Percentiles rank a stretch among this genome's conserved stretches.
Evolutionary conservation across 1,139 yeast species (phyloP).

Genomic region (Yamadazyma triangularis): DNA sequence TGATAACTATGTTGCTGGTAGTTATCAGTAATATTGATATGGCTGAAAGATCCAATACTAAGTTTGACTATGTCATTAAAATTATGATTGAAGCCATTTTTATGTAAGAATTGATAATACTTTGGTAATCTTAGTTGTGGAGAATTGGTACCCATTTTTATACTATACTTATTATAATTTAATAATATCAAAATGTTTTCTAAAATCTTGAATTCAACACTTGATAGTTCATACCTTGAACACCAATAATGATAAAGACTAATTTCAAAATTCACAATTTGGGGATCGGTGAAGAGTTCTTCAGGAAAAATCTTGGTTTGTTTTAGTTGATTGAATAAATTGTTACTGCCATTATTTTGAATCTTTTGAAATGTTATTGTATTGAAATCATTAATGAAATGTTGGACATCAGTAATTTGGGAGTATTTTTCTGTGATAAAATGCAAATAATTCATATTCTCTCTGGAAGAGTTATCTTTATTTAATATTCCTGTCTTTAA

Average conservation of each 20-base stretch:
- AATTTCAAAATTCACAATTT: neutral
- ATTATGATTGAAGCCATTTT: constrained; percentile 2
- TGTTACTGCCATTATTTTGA: too few relatives aligned
- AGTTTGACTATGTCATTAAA: neutral
- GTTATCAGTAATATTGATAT: neutral
- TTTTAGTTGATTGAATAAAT: too few relatives aligned
- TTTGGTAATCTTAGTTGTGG: constrained; percentile 24
- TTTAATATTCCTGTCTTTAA: neutral
- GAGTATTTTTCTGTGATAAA: neutral
- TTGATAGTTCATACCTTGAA: constrained; percentile 1
- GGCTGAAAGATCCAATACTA: neutral
- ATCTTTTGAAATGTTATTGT: neutral
- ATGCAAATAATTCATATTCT: neutral
- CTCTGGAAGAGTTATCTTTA: neutral
- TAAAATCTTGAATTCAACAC: constrained; percentile 14
- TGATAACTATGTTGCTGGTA: neutral
- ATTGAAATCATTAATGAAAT: too few relatives aligned
- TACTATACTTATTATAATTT: constrained; percentile 9
- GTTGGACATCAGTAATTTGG: too few relatives aligned
- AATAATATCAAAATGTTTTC: constrained; percentile 17
- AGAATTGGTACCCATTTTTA: constrained; percentile 16
- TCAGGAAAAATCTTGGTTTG: neutral
- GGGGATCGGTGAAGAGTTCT: neutral
- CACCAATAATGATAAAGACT: neutral
- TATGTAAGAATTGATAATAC: constrained; percentile 16